Evolutionary conservation across 1,284 basidiomycete genomes (phyloP).

Genomic region (Cryptococcus maquisensis): DNA sequence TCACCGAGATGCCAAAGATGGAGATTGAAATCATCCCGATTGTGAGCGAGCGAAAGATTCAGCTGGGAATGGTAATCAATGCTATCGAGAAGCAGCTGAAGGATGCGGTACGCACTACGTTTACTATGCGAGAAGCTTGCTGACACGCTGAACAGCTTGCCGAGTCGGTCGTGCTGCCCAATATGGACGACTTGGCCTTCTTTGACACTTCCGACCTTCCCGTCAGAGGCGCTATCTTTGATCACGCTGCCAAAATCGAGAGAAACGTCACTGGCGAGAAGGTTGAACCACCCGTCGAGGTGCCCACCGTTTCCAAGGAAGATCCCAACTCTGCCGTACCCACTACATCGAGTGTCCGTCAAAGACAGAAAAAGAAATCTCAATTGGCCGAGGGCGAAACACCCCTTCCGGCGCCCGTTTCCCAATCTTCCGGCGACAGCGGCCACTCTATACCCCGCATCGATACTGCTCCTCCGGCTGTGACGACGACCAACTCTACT

Average conservation of each 20-base stretch:
- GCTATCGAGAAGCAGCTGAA: slow-evolving; percentile 84
- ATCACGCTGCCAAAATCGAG: slow-evolving; percentile 58
- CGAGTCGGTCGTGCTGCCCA: slow-evolving; percentile 90
- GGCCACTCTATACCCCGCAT: slow-evolving; percentile 11
- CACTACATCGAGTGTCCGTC: slow-evolving; percentile 15
- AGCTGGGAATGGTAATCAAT: slow-evolving; percentile 68
- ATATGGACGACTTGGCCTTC: slow-evolving; percentile 97
- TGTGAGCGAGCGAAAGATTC: slow-evolving; percentile 66
- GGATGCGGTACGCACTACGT: slow-evolving; percentile 67
- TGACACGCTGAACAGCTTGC: slow-evolving; percentile 59
- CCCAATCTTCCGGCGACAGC: not conserved
- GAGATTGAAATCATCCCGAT: slow-evolving; percentile 86
- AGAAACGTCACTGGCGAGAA: slow-evolving; percentile 7
- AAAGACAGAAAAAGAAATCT: slow-evolving; percentile 15
- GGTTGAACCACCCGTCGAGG: slow-evolving; percentile 7
- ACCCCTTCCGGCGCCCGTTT: not conserved
- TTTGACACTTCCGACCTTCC: slow-evolving; percentile 69
- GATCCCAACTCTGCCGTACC: slow-evolving; percentile 23
- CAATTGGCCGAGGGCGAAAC: not conserved
- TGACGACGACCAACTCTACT: not conserved
- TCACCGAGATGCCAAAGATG: slow-evolving; percentile 87
- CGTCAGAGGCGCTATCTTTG: slow-evolving; percentile 85
- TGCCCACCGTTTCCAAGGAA: slow-evolving; percentile 14
- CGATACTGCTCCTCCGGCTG: slow-evolving; percentile 19
- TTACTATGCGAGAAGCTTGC: not conserved